These are phyloP conservation scores for Metschnikowia chrysomelidarum DNA, from an alignment of 805 yeast species.

Conservation along the genomic window DNA sequence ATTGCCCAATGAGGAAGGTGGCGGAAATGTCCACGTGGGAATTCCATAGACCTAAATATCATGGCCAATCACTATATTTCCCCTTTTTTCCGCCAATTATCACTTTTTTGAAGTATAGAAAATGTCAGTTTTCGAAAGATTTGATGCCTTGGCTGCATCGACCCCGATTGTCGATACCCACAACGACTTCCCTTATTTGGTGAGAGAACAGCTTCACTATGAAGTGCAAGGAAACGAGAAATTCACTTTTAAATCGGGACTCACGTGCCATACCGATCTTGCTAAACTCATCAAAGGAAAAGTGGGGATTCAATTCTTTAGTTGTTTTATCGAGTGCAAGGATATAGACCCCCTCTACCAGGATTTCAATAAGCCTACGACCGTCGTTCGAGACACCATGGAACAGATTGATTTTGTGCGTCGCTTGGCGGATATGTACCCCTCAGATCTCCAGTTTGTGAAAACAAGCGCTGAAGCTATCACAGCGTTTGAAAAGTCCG, in stretches of 20 bases:
- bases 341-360: slow-evolving; percentile 39
- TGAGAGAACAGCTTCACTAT: slow-evolving; percentile 46
- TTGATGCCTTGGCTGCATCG: slow-evolving; percentile 1
- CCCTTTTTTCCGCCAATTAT: too few relatives aligned
- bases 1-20: too few relatives aligned
- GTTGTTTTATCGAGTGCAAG: slow-evolving; percentile 47
- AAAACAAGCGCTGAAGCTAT: slow-evolving; percentile 41
- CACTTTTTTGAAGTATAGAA: background rate
- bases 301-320: slow-evolving; percentile 51
- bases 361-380: slow-evolving; percentile 44
- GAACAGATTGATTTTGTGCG: slow-evolving; percentile 53
- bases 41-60: too few relatives aligned
- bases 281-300: slow-evolving; percentile 41
- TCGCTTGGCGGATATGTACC: slow-evolving; percentile 42
- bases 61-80: too few relatives aligned
- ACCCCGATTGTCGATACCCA: slow-evolving; percentile 47
- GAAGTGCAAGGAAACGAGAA: slow-evolving; percentile 29
- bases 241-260: slow-evolving; percentile 40
- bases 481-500: slow-evolving; percentile 25
- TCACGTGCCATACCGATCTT: slow-evolving; percentile 46
- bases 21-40: too few relatives aligned
- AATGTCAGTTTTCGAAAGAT: slow-evolving; percentile 2
- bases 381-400: slow-evolving; percentile 50
- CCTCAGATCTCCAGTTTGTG: slow-evolving; percentile 40
- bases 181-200: slow-evolving; percentile 52